Evolutionary conservation across 108 stramenopile species (phyloP), one percentile per base, ranked within the genome.

Genomic region (Epipyxis sp.): DNA sequence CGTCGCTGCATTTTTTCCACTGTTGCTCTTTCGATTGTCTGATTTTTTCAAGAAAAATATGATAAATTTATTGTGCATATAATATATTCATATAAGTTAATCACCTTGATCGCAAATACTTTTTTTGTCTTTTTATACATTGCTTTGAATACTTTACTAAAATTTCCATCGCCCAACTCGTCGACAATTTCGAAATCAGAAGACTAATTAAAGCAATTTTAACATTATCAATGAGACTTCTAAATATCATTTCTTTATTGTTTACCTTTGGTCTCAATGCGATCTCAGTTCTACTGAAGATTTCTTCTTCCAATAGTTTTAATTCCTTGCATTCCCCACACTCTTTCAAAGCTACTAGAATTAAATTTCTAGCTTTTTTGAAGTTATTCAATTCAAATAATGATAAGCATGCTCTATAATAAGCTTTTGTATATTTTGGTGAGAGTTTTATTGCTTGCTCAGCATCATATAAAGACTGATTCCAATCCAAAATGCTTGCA

Each of bases 21-120:
- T 46, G 91, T 80, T 54, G 92, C 91, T 86, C 96, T 97, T 67
- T 95, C 93, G 45, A 99, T 90, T 44, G 71, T 37, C 71, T 74
- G 43, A 50, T 29, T 16, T 32, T 10, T 32, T 10, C 20, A 16
- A 65, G 61, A 3, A 32, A 29, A 25, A 3, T 32, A 65, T 37
- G 61, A 3, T 32, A 13, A 65, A 3, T 10, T 37, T 16, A 25
- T 6, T 50, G 46, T 13, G n/a, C n/a, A n/a, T n/a, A n/a, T n/a
- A n/a, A n/a, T n/a, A n/a, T n/a, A n/a, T 25, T 25, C 20, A 57
- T 25, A 68, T 68, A 13, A 41, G 35, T 25, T 37, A 16, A 25
- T 25, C 27, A 91, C 88, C 85, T 99, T 99, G 45, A 99, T 84
- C 0, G 98, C 98, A 79, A 96, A 99, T 10, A n/a, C 69, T 87